phyloP scores from a whole-genome alignment of 768 basidiomycete species.

The Coprinopsis strossmayeri region DNA sequence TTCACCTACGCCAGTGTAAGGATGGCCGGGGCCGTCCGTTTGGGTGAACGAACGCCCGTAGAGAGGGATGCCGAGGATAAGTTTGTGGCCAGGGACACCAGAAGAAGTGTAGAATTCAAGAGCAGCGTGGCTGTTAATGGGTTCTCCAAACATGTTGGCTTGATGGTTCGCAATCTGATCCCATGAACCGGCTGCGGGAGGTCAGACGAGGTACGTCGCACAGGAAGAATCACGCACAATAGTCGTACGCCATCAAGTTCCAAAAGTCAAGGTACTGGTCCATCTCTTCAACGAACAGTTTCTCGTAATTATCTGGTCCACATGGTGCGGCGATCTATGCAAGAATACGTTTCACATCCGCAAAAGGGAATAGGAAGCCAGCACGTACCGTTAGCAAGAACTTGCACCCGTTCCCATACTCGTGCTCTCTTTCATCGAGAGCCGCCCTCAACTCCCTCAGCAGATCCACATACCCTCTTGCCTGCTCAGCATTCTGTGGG shows the following conservation, averaged over 20 bases:
- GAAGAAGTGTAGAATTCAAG: slow-evolving; percentile 63
- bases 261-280: slow-evolving; percentile 86
- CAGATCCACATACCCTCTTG: slow-evolving; percentile 77
- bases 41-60: slow-evolving; percentile 90
- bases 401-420: slow-evolving; percentile 48
- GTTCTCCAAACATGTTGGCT: slow-evolving; percentile 72
- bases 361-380: not conserved
- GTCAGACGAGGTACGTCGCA: not conserved
- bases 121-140: slow-evolving; percentile 55
- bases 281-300: slow-evolving; percentile 78
- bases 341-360: not conserved
- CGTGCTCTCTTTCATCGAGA: slow-evolving; percentile 66
- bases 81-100: slow-evolving; percentile 72
- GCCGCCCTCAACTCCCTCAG: slow-evolving; percentile 68
- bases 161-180: slow-evolving; percentile 71
- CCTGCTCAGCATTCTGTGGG: slow-evolving; percentile 72
- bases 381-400: slow-evolving; percentile 69
- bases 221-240: slow-evolving; percentile 38
- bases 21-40: slow-evolving; percentile 73
- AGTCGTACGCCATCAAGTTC: slow-evolving; percentile 97
- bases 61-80: slow-evolving; percentile 87
- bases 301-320: slow-evolving; percentile 80
- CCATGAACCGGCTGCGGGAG: slow-evolving; percentile 64
- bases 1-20: slow-evolving; percentile 76
- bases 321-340: slow-evolving; percentile 86